phyloP scores from a whole-genome alignment of 192 early-diverging fungal genomes.

The Umbelopsis ramanniana region DNA sequence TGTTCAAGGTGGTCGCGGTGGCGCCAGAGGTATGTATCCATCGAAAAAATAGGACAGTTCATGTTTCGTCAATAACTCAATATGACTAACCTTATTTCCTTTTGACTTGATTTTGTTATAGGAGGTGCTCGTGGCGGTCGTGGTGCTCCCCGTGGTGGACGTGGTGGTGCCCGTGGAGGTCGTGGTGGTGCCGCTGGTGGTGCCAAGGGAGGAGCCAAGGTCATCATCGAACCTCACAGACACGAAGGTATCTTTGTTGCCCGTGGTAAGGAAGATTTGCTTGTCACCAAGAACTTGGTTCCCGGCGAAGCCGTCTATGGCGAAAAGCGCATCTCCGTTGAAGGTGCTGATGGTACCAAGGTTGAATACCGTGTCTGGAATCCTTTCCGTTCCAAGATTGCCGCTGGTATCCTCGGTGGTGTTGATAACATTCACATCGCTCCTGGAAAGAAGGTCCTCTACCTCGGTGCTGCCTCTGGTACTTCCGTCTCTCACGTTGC shows the following conservation, averaged over 20 bases:
- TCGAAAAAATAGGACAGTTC: background rate
- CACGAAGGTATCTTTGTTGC: constrained; percentile 96
- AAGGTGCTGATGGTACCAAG: constrained; percentile 94
- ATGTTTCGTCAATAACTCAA: background rate
- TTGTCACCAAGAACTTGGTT: constrained; percentile 98
- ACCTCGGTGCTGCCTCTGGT: constrained; percentile 94
- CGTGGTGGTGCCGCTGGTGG: constrained; percentile 70
- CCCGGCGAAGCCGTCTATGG: constrained; percentile 97
- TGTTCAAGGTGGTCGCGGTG: constrained; percentile 39
- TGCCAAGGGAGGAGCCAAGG: constrained; percentile 90
- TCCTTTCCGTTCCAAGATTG: constrained; percentile 98
- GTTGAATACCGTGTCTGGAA: constrained; percentile 99
- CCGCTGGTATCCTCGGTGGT: constrained; percentile 96
- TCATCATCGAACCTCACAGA: constrained; percentile 96
- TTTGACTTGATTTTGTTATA: background rate
- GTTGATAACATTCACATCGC: constrained; percentile 94
- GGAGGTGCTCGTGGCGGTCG: constrained; percentile 49
- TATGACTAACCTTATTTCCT: background rate
- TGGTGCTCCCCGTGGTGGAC: constrained; percentile 56
- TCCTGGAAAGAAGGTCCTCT: constrained; percentile 96
- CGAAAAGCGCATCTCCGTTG: constrained; percentile 97
- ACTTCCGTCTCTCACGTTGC: constrained; percentile 97
- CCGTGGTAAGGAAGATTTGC: constrained; percentile 97
- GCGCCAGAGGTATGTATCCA: constrained; percentile 37
- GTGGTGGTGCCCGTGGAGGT: constrained; percentile 59